Evolutionary conservation across 2,329 filamentous ascomycete species (phyloP), one percentile per base, ranked within the genome.

Genomic region (Botrytis sinoallii): DNA sequence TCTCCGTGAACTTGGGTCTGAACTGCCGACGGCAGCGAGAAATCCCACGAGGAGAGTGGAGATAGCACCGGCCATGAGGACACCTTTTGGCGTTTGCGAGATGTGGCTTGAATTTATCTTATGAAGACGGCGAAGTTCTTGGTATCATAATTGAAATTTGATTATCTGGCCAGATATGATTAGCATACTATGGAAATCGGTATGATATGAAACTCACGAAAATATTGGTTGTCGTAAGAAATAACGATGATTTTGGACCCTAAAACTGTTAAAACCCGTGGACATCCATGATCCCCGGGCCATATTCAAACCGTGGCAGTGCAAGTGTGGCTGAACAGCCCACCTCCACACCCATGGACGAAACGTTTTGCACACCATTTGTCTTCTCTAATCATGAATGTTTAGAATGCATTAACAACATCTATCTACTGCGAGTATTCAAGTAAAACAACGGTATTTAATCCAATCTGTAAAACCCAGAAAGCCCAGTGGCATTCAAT

Each of bases 11-110:
- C n/a, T 57, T 32, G 35, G 7, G 40, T 35, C 29, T 48, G 55
- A 59, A 46, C 71, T 29, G n/a, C 55, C 48, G 6, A 42, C 12
- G 38, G 32, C 25, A 59, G 71, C 35, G 52, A 72, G 29, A 12
- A 68, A 29, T 25, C 71, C 71, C 18, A 72, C 32, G 12, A 72
- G 32, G 48, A 68, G 29, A 44, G 61, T 68, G 29, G 71, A 63
- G 73, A 65, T 78, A 79, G 74, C 83, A 82, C 22, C 79, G 44
- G 77, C 75, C 65, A 84, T 78, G 69, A 83, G 83, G 71, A 72
- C 71, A 68, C 71, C 70, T 66, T 65, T 40, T 67, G 14, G 65
- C 18, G 32, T 55, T 67, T 52, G 46, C n/a, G 46, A 40, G 32
- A 55, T 67, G 25, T 55, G 32, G 46, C 32, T 55, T 67, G 14